phyloP scores from a whole-genome alignment of 208 protist species.

The Trypanosoma avium region DNA sequence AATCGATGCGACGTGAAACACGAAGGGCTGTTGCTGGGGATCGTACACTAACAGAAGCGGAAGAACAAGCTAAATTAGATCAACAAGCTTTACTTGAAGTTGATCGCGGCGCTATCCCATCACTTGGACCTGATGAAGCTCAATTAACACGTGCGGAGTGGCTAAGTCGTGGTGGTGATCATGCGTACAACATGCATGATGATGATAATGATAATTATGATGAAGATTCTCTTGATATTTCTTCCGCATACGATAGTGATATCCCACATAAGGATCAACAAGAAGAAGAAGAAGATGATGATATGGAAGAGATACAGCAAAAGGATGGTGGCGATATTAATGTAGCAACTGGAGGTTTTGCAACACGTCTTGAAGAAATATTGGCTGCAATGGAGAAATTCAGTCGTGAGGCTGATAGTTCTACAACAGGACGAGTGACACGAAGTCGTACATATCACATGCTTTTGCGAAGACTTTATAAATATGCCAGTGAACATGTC shows the following conservation, averaged over 20 bases:
- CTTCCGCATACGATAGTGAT: constrained; percentile 19
- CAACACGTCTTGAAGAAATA: constrained; percentile 8
- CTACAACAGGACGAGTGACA: neutral
- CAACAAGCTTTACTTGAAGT: constrained; percentile 46
- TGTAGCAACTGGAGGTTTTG: constrained; percentile 8
- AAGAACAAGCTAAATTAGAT: constrained; percentile 35
- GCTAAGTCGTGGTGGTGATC: constrained; percentile 71
- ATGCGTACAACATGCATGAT: constrained; percentile 65
- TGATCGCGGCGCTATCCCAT: constrained; percentile 60
- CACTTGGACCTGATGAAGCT: constrained; percentile 37
- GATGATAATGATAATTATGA: constrained; percentile 19
- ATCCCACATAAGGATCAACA: no score
- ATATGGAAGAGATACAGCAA: neutral
- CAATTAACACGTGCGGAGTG: constrained; percentile 74
- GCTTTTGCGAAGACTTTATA: constrained; percentile 49
- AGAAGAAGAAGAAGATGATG: neutral
- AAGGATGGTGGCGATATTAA: constrained; percentile 36
- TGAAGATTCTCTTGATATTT: constrained; percentile 32
- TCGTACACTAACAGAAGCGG: constrained; percentile 61
- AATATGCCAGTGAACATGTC: constrained; percentile 50
- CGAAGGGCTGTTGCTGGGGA: constrained; percentile 63
- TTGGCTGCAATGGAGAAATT: constrained; percentile 12
- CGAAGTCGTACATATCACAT: constrained; percentile 27
- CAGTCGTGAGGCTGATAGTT: constrained; percentile 13
- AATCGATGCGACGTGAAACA: constrained; percentile 57